These are phyloP conservation scores for Bidens hawaiensis DNA, from an alignment of 140 eudicot genomes.

Conservation along the genomic window DNA sequence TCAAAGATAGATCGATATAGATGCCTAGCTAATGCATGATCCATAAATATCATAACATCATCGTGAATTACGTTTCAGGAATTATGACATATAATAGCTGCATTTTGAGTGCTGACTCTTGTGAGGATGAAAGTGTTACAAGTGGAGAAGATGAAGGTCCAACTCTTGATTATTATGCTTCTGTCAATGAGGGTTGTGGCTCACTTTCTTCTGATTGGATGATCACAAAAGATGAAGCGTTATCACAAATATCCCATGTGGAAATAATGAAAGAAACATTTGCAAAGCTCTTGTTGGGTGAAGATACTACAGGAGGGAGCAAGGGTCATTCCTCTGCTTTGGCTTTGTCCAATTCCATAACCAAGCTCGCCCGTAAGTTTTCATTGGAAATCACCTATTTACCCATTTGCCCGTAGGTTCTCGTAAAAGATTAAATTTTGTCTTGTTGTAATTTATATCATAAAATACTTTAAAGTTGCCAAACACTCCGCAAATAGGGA, in stretches of 20 bases:
- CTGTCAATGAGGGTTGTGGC: constrained; percentile 63
- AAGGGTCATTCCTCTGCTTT: constrained; percentile 67
- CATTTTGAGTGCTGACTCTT: constrained; percentile 47
- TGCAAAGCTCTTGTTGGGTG: constrained; percentile 84
- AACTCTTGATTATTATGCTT: constrained; percentile 47
- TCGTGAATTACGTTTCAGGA: constrained; percentile 37
- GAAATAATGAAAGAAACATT: constrained; percentile 82
- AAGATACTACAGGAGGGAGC: constrained; percentile 81
- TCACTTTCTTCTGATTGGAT: constrained; percentile 70
- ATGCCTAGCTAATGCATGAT: background rate
- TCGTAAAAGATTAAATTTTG: too few relatives aligned
- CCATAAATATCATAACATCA: background rate
- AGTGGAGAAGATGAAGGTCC: constrained; percentile 60
- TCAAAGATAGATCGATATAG: too few relatives aligned
- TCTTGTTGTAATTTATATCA: too few relatives aligned
- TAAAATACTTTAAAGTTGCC: too few relatives aligned
- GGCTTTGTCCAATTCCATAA: constrained; percentile 81
- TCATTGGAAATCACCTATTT: background rate
- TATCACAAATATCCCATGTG: constrained; percentile 26
- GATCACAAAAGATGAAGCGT: constrained; percentile 37
- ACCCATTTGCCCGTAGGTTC: too few relatives aligned
- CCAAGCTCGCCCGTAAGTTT: constrained; percentile 71
- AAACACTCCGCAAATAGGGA: too few relatives aligned
- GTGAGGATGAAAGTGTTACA: constrained; percentile 54
- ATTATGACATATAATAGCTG: constrained; percentile 80